These are phyloP conservation scores for Lactarius quietus DNA, from an alignment of 768 basidiomycete genomes.

Conservation along the genomic window DNA sequence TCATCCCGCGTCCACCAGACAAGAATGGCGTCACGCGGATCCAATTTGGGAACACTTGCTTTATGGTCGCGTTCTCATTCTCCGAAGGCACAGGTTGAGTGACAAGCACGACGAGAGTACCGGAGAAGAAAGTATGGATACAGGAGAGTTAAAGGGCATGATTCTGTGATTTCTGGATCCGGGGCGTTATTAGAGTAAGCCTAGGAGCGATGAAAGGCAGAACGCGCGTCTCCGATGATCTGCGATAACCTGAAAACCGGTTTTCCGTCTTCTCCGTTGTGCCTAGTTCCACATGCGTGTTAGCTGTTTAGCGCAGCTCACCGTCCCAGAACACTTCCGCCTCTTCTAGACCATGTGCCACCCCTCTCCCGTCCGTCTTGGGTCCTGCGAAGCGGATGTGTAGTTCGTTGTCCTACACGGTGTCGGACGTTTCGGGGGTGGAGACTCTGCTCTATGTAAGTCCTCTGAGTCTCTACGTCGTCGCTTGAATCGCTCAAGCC, in stretches of 20 bases:
- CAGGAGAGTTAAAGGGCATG: constrained; percentile 68
- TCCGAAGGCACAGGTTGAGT: constrained; percentile 52
- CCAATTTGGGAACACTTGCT: constrained; percentile 38
- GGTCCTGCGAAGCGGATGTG: background rate
- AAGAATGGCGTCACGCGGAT: constrained; percentile 26
- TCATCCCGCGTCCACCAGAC: constrained; percentile 22
- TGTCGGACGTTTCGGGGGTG: constrained; percentile 25
- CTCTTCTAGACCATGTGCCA: background rate
- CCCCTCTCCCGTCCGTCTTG: background rate
- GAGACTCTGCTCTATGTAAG: constrained; percentile 28
- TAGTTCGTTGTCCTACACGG: background rate
- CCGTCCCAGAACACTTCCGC: constrained; percentile 64
- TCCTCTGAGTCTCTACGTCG: constrained; percentile 35
- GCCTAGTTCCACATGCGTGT: constrained; percentile 52
- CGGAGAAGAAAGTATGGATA: constrained; percentile 71
- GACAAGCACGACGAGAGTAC: constrained; percentile 75
- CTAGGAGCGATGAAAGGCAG: background rate
- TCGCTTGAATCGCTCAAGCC: constrained; percentile 69
- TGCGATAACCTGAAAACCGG: constrained; percentile 69
- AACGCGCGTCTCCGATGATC: constrained; percentile 66
- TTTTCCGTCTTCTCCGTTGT: constrained; percentile 43
- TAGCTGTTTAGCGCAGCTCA: constrained; percentile 73
- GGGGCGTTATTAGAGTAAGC: constrained; percentile 15
- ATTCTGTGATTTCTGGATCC: constrained; percentile 59
- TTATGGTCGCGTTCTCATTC: constrained; percentile 51